These are phyloP conservation scores for Suillus paluster DNA, from an alignment of 768 basidiomycete species.

Conservation along the genomic window DNA sequence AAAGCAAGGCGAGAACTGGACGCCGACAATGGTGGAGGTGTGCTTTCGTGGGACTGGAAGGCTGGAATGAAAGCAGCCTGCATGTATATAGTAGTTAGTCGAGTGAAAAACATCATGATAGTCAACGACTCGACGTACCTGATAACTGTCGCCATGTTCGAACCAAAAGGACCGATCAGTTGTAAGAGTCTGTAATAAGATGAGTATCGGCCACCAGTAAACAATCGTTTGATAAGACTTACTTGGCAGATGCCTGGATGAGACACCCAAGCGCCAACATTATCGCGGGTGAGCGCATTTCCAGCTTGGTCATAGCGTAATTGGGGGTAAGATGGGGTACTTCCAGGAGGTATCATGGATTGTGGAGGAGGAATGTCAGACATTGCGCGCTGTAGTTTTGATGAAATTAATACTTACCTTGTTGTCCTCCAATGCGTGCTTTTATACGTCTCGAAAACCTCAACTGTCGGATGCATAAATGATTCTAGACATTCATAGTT, in stretches of 20 bases:
- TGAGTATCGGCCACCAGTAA: background rate
- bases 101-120: no score
- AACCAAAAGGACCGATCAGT: no score
- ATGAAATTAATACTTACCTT: background rate
- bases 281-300: background rate
- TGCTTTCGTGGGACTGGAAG: background rate
- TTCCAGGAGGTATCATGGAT: background rate
- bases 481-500: background rate
- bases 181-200: background rate
- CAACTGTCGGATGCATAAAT: background rate
- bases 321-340: background rate
- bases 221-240: background rate
- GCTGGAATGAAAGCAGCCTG: background rate
- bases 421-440: background rate
- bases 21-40: no score
- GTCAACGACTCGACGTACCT: no score
- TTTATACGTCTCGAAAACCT: background rate
- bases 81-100: no score
- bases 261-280: background rate
- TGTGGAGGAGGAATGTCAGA: background rate
- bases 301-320: background rate
- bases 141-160: no score
- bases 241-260: background rate
- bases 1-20: no score
- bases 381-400: background rate